Conservation (phyloP, 768 basidiomycete genomes). For the Phallus indusiatus region DNA sequence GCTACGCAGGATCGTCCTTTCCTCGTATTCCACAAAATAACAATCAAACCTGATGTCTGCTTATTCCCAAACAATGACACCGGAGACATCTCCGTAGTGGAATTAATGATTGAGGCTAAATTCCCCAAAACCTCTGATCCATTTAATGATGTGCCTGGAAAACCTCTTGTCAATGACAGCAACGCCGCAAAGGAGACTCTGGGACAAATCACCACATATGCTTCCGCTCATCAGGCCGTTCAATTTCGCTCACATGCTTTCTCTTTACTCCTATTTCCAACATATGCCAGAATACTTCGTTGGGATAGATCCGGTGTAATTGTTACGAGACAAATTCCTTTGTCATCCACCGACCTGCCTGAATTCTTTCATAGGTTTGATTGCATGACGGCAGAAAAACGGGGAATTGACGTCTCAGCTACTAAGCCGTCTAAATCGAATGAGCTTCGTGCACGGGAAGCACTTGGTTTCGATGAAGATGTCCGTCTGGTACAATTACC, state of each 20-base stretch:
- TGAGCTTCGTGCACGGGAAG: background rate
- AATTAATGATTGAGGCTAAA: background rate
- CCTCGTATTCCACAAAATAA: background rate
- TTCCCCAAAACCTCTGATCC: background rate
- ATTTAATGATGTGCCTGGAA: background rate
- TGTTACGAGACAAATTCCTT: slow-evolving; percentile 21
- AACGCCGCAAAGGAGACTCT: background rate
- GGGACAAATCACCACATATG: slow-evolving; percentile 19
- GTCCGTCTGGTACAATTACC: background rate
- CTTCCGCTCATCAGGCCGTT: slow-evolving; percentile 14
- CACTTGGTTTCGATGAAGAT: background rate
- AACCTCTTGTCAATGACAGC: background rate
- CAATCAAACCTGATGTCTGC: background rate
- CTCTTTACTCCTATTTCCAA: slow-evolving; percentile 19
- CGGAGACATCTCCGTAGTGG: background rate
- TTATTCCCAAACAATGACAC: background rate
- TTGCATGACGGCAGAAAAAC: slow-evolving; percentile 6
- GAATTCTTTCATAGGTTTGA: slow-evolving; percentile 24
- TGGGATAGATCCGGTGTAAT: slow-evolving; percentile 26
- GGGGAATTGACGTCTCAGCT: slow-evolving; percentile 19
- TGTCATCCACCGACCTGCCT: slow-evolving; percentile 14
- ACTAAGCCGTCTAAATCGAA: background rate
- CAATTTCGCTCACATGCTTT: slow-evolving; percentile 23
- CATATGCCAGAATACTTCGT: slow-evolving; percentile 21
- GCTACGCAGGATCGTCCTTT: background rate